These are phyloP conservation scores for Auricularia sp. DNA, from an alignment of 768 basidiomycete species.

Conservation along the genomic window DNA sequence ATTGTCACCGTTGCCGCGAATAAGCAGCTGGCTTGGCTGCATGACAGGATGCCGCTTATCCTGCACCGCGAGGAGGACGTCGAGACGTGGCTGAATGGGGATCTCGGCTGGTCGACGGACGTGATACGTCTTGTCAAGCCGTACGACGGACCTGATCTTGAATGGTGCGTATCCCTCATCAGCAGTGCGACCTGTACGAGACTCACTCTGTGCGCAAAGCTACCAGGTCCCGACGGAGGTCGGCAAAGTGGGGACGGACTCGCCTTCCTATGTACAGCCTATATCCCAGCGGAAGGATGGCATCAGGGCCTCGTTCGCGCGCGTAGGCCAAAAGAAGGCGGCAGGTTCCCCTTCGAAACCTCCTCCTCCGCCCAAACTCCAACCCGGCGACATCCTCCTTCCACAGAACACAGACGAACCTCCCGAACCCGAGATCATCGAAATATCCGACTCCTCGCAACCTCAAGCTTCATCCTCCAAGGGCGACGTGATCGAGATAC, in stretches of 20 bases:
- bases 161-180: conserved; percentile 44
- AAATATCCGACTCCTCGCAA: neutral
- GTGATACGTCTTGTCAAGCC: conserved; percentile 54
- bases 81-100: conserved; percentile 68
- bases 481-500: neutral
- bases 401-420: neutral
- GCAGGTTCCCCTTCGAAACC: neutral
- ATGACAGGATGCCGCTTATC: conserved; percentile 82
- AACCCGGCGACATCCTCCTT: neutral
- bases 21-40: conserved; percentile 72
- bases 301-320: conserved; percentile 72
- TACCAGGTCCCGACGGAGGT: conserved; percentile 86
- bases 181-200: too few relatives aligned
- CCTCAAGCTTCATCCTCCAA: too few relatives aligned
- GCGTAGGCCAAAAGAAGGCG: conserved; percentile 23
- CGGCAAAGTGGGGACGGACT: conserved; percentile 82
- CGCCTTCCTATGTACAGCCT: conserved; percentile 72
- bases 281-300: conserved; percentile 73
- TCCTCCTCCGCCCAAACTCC: neutral
- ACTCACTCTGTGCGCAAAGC: conserved; percentile 27
- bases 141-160: conserved; percentile 48
- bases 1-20: conserved; percentile 79
- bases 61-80: conserved; percentile 54
- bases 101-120: conserved; percentile 52
- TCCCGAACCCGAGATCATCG: neutral